Percentiles rank a stretch among this genome's conserved stretches.
Conservation (phyloP, 2,329 filamentous ascomycete species). For the Clonostachys rosea region DNA sequence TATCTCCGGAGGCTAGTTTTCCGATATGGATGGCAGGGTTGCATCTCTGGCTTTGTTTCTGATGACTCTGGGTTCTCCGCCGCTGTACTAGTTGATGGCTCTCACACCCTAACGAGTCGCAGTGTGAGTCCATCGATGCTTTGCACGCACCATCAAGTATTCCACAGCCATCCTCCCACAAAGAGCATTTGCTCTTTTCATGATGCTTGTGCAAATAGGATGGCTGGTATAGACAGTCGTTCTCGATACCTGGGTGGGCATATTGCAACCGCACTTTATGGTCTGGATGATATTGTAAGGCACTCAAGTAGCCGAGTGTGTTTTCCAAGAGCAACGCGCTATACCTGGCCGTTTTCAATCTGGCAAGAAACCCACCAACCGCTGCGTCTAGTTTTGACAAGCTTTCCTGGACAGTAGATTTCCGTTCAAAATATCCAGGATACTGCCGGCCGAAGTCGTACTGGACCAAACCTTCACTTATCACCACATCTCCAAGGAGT, state of each 20-base stretch:
- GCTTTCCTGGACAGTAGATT: slow-evolving; percentile 13
- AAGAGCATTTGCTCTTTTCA: background rate
- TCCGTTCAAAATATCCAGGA: slow-evolving; percentile 12
- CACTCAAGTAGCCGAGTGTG: background rate
- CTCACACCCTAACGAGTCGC: background rate
- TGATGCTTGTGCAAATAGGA: slow-evolving; percentile 7
- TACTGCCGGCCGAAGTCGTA: slow-evolving; percentile 19
- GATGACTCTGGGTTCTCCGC: no score
- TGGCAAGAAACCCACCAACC: slow-evolving; percentile 9
- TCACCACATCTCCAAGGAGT: slow-evolving; percentile 21
- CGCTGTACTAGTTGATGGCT: background rate
- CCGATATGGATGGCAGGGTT: background rate
- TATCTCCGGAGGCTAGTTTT: background rate
- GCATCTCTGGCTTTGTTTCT: no score
- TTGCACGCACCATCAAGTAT: background rate
- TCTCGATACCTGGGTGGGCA: background rate
- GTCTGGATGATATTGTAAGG: background rate
- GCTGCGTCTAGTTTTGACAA: slow-evolving; percentile 17
- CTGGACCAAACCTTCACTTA: slow-evolving; percentile 18
- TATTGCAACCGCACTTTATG: background rate
- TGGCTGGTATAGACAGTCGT: slow-evolving; percentile 9
- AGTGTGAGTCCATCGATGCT: background rate
- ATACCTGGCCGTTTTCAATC: slow-evolving; percentile 4
- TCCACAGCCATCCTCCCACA: background rate
- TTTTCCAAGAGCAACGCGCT: background rate